Evolutionary conservation across 1,139 yeast genomes (phyloP).

Genomic region (Taphrina confusa): DNA sequence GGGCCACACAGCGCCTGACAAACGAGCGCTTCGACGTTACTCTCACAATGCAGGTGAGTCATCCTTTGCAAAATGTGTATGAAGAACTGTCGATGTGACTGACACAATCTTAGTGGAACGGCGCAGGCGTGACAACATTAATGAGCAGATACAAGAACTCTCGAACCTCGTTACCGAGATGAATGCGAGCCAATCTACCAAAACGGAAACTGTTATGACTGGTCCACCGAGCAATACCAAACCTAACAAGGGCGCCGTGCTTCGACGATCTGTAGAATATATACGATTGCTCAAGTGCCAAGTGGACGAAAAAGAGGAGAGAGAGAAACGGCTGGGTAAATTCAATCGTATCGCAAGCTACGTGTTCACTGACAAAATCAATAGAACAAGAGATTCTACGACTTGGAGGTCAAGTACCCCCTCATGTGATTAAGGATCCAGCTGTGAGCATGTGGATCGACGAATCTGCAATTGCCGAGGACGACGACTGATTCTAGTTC

Average conservation of each 20-base stretch:
- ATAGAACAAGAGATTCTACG: conserved; percentile 33
- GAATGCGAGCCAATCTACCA: conserved; percentile 32
- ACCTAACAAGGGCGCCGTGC: conserved; percentile 89
- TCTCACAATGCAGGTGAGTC: conserved; percentile 46
- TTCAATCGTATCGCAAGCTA: too few species aligned
- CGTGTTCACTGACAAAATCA: neutral
- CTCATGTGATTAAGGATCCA: neutral
- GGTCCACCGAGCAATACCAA: conserved; percentile 49
- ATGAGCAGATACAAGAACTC: conserved; percentile 83
- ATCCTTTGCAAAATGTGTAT: neutral
- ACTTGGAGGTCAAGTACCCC: conserved; percentile 21
- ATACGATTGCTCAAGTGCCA: conserved; percentile 69
- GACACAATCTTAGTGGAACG: conserved; percentile 52
- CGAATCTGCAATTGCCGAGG: conserved; percentile 28
- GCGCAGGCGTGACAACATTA: conserved; percentile 81
- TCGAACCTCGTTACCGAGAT: conserved; percentile 67
- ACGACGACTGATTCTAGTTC: conserved; percentile 5
- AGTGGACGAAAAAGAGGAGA: conserved; percentile 60
- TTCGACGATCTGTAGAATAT: conserved; percentile 82
- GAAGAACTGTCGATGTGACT: too few species aligned
- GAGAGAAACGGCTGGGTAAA: conserved; percentile 42
- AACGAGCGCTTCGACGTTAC: conserved; percentile 52
- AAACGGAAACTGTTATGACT: conserved; percentile 37
- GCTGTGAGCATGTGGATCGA: conserved; percentile 21
- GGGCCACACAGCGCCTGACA: conserved; percentile 42